Base-by-base conservation (phyloP, 176 grass and related monocot genomes). In the Triticum turgidum region DNA sequence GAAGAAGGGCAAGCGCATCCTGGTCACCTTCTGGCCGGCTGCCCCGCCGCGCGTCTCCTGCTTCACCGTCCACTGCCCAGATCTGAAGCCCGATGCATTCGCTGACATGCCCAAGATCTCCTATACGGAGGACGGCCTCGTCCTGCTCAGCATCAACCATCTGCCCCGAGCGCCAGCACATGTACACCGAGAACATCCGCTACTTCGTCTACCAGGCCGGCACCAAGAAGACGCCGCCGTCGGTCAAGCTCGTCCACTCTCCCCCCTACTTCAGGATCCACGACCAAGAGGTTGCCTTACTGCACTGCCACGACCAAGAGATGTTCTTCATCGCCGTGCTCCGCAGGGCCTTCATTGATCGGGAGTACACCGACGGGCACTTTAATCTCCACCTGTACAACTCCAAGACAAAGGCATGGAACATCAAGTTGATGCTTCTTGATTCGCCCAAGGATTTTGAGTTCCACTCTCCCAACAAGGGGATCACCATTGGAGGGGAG, bases 181-280 rank as follows among this genome's bases (percentile, higher is more conserved):
- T 20, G 4, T 4, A 14, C 42, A 0, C 11, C 61, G 2, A 4
- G 61, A 27, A 22, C 30, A 10, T 54, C 29, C 3, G 33, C 65
- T 24, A 54, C 65, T 82, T 82, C 80, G 65, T 82, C 42, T 69
- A 82, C 3, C 80, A 69, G 11, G 65, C 65, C 45, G 44, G 80
- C 18, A 22, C 10, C 64, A 12, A 82, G 27, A n/a, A 22, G 27
- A 52, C 21, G 44, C 15, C 10, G 25, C 80, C 61, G 61, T 64
- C 61, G 9, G 22, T 82, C 29, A 20, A 68, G 47, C 80, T 56
- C 65, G 6, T 82, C 27, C 44, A 65, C 18, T 6, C 3, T 20
- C 18, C 24, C 8, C 9, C 62, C 0, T 0, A 6, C 22, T 2
- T 9, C n/a, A 5, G 0, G 4, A 33, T 32, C 39, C 21, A 5